These are phyloP conservation scores for Bassia scoparia DNA, from an alignment of 148 eudicot genomes.

Conservation along the genomic window DNA sequence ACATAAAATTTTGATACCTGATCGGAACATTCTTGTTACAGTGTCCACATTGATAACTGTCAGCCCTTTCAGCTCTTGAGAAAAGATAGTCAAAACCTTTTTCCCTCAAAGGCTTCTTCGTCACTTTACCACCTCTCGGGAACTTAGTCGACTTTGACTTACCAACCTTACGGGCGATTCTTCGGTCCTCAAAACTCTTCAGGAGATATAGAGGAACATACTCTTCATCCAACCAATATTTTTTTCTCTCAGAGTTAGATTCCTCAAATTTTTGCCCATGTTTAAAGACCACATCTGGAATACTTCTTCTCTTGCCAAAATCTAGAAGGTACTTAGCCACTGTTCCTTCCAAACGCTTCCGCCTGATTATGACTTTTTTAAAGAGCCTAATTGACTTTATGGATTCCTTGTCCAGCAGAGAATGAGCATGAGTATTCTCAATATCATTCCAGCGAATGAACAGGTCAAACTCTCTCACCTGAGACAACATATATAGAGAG, in stretches of 20 bases:
- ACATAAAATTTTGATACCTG: slow-evolving; percentile 47
- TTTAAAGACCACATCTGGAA: slow-evolving; percentile 75
- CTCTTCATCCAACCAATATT: slow-evolving; percentile 85
- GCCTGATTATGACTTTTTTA: slow-evolving; percentile 74
- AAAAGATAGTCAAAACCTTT: slow-evolving; percentile 79
- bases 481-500: slow-evolving; percentile 21
- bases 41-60: slow-evolving; percentile 70
- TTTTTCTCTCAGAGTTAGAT: slow-evolving; percentile 65
- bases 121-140: slow-evolving; percentile 31
- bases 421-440: slow-evolving; percentile 55
- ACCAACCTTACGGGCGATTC: slow-evolving; percentile 64
- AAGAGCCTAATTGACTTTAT: slow-evolving; percentile 63
- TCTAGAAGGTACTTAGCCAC: slow-evolving; percentile 78
- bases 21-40: slow-evolving; percentile 73
- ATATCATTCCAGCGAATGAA: slow-evolving; percentile 84
- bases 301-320: slow-evolving; percentile 87
- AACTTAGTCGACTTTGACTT: slow-evolving; percentile 38
- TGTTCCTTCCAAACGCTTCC: slow-evolving; percentile 56
- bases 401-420: slow-evolving; percentile 56
- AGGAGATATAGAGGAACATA: slow-evolving; percentile 81
- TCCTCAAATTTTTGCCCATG: slow-evolving; percentile 71
- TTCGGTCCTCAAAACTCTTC: slow-evolving; percentile 79
- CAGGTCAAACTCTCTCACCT: slow-evolving; percentile 88
- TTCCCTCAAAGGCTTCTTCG: slow-evolving; percentile 38
- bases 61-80: slow-evolving; percentile 56